Base-by-base conservation (phyloP, 208 protist genomes). In the Trypanosoma avium region DNA sequence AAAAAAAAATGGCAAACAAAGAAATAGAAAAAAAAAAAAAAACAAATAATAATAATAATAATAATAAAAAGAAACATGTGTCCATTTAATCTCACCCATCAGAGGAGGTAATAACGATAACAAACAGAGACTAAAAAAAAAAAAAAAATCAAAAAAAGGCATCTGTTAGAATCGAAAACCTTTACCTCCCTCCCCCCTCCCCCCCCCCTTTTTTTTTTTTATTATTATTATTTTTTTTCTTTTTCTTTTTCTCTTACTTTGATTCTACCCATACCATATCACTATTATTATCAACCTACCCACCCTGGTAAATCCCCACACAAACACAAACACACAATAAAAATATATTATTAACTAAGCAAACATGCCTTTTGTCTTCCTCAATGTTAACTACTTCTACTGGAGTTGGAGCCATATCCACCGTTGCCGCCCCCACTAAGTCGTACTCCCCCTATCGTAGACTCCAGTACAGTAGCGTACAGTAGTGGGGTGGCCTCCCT, bases 401-500 rank as follows among this genome's bases (percentile, higher is more conserved):
- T 62, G 8, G 45, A 56, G 32, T 42, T 42, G 59, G 53, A 61
- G 9, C 56, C 27, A n/a, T 29, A 22, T 12, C 24, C 38, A n/a
- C 24, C 21, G 15, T 19, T n/a, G 30, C 24, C 5, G 27, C 2
- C 6, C 38, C 40, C 61, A 10, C 2, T n/a, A 36, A 17, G 13
- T 10, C 10, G 13, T 10, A 26, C 27, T 17, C 7, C 19, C 61
- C 5, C 21, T 19, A 19, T 22, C 3, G 36, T 10, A 1, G 13
- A 2, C 9, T 50, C 35, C 5, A 65, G 35, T 4, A 33, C 17
- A 9, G 65, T 58, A 27, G 65, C 53, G 42, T 38, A 61, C 43
- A 75, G 35, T 4, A 75, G 54, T 55, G 69, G 69, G 30, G 54
- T 21, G 6, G n/a, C 32, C 47, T 77, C 71, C 5, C 12, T 29